These are phyloP conservation scores for Gynochthodes officinalis DNA, from an alignment of 257 asterid species.

Conservation along the genomic window DNA sequence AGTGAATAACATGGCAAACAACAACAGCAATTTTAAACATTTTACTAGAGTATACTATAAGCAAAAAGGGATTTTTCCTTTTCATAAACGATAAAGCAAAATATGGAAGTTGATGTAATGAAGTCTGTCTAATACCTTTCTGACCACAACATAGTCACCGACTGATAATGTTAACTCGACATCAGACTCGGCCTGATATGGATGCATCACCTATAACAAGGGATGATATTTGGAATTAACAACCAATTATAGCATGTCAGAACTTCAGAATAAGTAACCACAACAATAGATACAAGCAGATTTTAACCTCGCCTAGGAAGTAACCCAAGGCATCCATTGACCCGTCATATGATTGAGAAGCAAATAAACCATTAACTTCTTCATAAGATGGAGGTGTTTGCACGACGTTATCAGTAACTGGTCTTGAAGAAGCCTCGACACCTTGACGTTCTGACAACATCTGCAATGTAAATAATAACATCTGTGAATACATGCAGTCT, in stretches of 20 bases:
- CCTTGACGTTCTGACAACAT: constrained; percentile 60
- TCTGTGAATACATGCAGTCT: background rate
- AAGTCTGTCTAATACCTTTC: constrained; percentile 35
- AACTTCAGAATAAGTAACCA: background rate
- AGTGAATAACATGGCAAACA: background rate
- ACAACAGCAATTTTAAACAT: background rate
- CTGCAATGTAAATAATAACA: constrained; percentile 30
- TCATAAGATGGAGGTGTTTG: constrained; percentile 38
- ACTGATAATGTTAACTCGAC: constrained; percentile 58
- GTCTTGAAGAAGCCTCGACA: constrained; percentile 34
- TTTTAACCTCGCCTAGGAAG: constrained; percentile 68
- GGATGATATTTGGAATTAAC: constrained; percentile 10
- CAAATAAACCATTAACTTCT: constrained; percentile 31
- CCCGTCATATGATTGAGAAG: constrained; percentile 35
- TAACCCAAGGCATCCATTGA: constrained; percentile 47
- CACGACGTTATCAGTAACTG: constrained; percentile 22
- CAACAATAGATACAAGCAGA: constrained; percentile 4
- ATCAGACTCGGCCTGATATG: constrained; percentile 64
- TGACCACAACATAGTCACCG: constrained; percentile 69
- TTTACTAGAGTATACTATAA: background rate
- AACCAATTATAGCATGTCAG: constrained; percentile 1
- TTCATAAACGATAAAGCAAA: background rate
- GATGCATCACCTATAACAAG: constrained; percentile 52
- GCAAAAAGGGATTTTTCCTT: too few relatives aligned
- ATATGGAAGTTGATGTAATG: background rate